phyloP scores from a whole-genome alignment of 805 yeast species.

The Barnettozyma vustinii region DNA sequence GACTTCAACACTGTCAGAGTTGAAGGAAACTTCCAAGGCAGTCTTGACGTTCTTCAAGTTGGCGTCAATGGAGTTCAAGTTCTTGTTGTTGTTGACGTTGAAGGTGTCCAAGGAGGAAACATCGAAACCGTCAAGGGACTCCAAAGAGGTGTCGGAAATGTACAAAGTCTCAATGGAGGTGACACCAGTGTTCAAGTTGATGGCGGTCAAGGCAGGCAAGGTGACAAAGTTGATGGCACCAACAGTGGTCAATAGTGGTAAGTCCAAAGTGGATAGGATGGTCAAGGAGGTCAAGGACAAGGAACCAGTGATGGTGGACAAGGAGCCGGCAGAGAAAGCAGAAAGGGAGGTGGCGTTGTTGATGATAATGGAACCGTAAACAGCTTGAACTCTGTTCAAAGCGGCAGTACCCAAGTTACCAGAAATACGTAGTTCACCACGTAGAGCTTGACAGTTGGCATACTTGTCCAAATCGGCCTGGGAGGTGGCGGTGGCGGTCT shows the following conservation, averaged over 20 bases:
- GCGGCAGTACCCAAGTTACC: slow-evolving; percentile 62
- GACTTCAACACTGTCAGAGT: slow-evolving; percentile 72
- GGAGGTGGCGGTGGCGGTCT: slow-evolving; percentile 65
- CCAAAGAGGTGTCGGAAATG: slow-evolving; percentile 70
- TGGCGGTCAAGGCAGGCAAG: slow-evolving; percentile 72
- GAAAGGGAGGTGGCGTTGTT: slow-evolving; percentile 59
- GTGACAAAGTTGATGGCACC: slow-evolving; percentile 78
- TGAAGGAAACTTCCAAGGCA: slow-evolving; percentile 74
- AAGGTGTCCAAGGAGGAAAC: slow-evolving; percentile 43
- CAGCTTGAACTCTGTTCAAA: slow-evolving; percentile 67
- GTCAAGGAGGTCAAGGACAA: slow-evolving; percentile 61
- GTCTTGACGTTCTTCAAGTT: slow-evolving; percentile 69
- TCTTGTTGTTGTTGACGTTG: slow-evolving; percentile 87
- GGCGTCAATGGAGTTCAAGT: slow-evolving; percentile 67
- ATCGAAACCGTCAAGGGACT: slow-evolving; percentile 61
- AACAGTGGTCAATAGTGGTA: slow-evolving; percentile 76
- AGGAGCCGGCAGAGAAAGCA: slow-evolving; percentile 70
- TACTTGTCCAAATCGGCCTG: slow-evolving; percentile 74
- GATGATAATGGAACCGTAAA: slow-evolving; percentile 71
- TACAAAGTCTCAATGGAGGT: slow-evolving; percentile 64
- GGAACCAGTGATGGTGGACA: slow-evolving; percentile 69
- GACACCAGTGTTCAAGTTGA: slow-evolving; percentile 68
- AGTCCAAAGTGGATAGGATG: slow-evolving; percentile 57
- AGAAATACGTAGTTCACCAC: slow-evolving; percentile 69
- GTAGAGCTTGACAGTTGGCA: slow-evolving; percentile 69